Evolutionary conservation across 116 monocot genomes (phyloP).

Genomic region (Posidonia oceanica): DNA sequence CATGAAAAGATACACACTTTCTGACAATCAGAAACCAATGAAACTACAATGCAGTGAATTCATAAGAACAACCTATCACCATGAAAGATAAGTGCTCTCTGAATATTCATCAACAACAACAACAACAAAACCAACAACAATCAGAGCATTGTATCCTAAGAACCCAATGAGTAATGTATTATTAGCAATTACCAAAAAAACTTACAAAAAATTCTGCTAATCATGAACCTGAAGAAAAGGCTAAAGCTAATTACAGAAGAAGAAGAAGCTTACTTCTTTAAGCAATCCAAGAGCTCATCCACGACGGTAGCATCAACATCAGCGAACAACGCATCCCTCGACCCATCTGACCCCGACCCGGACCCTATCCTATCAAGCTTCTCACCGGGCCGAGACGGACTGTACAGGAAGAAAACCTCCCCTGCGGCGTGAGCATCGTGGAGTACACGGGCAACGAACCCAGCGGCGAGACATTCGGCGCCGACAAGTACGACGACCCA

Average conservation of each 20-base stretch:
- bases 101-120: no score
- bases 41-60: no score
- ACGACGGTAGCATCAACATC: conserved; percentile 59
- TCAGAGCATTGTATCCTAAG: no score
- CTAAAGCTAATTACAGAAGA: background rate
- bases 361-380: conserved; percentile 46
- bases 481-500: conserved; percentile 16
- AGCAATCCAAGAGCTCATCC: conserved; percentile 57
- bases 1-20: no score
- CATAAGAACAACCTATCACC: no score
- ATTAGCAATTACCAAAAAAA: no score
- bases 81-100: no score
- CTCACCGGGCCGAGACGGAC: conserved; percentile 24
- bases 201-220: background rate
- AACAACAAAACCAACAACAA: no score
- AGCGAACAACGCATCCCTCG: conserved; percentile 40
- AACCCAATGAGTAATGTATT: no score
- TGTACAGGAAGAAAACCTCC: conserved; percentile 82
- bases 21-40: no score
- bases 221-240: background rate
- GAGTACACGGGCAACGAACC: conserved; percentile 48
- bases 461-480: conserved; percentile 27
- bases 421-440: conserved; percentile 84
- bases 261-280: conserved; percentile 47
- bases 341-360: conserved; percentile 31